phyloP scores from a whole-genome alignment of 495 filamentous ascomycete species.

The Podospora appendiculata region DNA sequence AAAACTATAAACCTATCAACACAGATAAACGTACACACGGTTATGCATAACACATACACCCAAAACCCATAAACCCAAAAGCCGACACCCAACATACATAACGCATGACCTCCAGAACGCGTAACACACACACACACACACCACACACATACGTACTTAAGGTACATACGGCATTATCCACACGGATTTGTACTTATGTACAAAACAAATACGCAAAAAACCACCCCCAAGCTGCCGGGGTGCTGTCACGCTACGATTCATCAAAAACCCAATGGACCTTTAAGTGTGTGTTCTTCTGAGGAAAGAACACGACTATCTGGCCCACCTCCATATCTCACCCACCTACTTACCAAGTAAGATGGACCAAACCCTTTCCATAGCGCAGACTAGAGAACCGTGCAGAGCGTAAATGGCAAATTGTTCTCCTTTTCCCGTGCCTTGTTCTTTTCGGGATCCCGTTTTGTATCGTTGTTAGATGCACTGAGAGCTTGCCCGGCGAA shows the following conservation, averaged over 20 bases:
- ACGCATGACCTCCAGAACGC: too few species aligned
- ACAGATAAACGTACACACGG: background rate
- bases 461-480: too few species aligned
- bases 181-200: too few species aligned
- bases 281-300: too few species aligned
- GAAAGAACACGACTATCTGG: background rate
- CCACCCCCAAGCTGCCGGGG: too few species aligned
- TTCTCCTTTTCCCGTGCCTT: background rate
- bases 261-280: background rate
- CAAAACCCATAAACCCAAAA: background rate
- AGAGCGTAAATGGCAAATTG: background rate
- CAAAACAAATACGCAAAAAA: too few species aligned
- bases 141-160: background rate
- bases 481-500: too few species aligned
- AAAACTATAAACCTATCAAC: conserved; percentile 6
- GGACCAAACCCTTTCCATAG: too few species aligned
- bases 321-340: too few species aligned
- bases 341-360: too few species aligned
- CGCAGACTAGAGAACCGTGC: too few species aligned
- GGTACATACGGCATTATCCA: too few species aligned
- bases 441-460: background rate
- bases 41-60: background rate
- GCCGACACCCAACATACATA: background rate
- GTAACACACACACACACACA: background rate
- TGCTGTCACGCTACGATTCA: background rate